Evolutionary conservation across 2,329 filamentous ascomycete species (phyloP).

Genomic region (Monilinia polystroma): DNA sequence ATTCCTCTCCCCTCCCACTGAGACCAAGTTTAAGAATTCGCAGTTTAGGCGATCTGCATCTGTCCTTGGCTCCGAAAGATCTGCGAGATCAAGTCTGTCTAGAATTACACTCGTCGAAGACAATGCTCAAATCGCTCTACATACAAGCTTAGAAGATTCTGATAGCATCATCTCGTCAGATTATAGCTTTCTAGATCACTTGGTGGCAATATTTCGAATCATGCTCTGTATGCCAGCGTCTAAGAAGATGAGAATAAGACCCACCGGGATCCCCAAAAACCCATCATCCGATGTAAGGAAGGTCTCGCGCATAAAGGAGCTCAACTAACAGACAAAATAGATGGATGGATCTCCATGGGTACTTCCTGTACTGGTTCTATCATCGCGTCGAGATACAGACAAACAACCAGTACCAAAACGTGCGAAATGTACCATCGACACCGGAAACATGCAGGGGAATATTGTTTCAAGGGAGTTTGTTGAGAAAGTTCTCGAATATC

Average conservation of each 20-base stretch:
- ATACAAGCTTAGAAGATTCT: constrained; percentile 6
- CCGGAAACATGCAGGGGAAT: constrained; percentile 32
- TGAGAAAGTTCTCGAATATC: constrained; percentile 24
- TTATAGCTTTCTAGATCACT: background rate
- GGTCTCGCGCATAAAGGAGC: background rate
- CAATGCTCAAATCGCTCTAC: constrained; percentile 16
- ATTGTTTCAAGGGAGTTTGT: constrained; percentile 29
- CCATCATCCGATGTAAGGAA: background rate
- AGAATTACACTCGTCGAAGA: constrained; percentile 25
- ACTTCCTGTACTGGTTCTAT: constrained; percentile 25
- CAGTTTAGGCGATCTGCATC: constrained; percentile 18
- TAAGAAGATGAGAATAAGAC: background rate
- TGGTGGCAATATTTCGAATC: background rate
- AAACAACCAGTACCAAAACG: constrained; percentile 24
- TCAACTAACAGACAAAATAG: background rate
- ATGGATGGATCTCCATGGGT: constrained; percentile 25
- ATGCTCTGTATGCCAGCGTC: background rate
- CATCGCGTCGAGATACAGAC: constrained; percentile 19
- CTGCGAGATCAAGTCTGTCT: constrained; percentile 22
- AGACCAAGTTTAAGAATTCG: background rate
- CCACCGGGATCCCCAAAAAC: background rate
- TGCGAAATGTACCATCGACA: constrained; percentile 31
- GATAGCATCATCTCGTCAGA: background rate
- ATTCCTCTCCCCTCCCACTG: background rate
- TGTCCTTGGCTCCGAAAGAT: constrained; percentile 5